Evolutionary conservation across 441 rosid species (phyloP).

Genomic region (Gossypium schwendimanii): DNA sequence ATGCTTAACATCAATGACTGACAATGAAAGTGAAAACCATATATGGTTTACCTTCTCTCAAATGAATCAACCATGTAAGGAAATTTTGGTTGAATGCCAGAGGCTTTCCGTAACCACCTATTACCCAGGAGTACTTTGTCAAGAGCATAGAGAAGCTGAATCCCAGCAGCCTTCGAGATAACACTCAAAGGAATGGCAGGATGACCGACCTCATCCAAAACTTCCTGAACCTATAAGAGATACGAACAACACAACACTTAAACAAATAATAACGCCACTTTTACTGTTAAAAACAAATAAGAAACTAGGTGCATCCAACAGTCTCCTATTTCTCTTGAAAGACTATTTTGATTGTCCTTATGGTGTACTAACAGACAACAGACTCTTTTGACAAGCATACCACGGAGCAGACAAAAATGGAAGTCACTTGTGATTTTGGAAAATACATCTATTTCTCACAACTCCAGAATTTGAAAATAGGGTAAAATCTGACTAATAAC

Average conservation of each 20-base stretch:
- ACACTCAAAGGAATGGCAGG: constrained; percentile 79
- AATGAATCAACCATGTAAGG: constrained; percentile 89
- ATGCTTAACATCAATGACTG: neutral
- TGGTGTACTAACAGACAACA: neutral
- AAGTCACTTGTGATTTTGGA: neutral
- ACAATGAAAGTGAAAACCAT: neutral
- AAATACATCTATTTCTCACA: neutral
- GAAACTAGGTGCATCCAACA: neutral
- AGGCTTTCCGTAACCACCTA: constrained; percentile 87
- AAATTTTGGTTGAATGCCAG: constrained; percentile 89
- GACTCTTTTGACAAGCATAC: neutral
- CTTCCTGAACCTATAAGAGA: constrained; percentile 68
- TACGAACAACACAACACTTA: neutral
- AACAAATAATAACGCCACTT: neutral
- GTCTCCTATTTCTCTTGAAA: neutral
- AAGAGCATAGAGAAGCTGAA: constrained; percentile 72
- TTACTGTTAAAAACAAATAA: neutral
- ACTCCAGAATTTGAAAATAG: neutral
- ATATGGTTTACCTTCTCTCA: constrained; percentile 62
- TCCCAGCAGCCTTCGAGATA: constrained; percentile 91
- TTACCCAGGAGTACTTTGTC: constrained; percentile 77
- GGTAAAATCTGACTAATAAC: neutral
- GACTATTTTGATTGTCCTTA: neutral
- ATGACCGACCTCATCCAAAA: constrained; percentile 77
- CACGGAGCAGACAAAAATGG: neutral